Evolutionary conservation across 306 rosid genomes (phyloP), one percentile per base, ranked within the genome.

Genomic region (Prunus armeniaca): DNA sequence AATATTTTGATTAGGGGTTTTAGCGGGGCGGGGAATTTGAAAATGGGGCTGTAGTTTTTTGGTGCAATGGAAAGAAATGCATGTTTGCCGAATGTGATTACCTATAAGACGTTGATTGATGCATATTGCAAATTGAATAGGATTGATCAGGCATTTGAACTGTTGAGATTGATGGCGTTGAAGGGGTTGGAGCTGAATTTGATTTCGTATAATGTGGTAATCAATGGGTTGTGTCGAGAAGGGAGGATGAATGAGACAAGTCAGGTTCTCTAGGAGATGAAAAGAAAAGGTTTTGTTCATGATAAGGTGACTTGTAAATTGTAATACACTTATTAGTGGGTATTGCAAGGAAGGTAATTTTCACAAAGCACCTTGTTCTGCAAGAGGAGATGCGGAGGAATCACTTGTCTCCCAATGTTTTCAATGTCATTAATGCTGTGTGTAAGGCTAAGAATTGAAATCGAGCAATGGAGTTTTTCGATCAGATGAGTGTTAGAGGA

Each of bases 381-480:
- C 90, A 88, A 49, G 75, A 76, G 1, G 98, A 93, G 76, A 93
- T 93, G 98, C 77, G 83, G 76, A 73, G 83, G 80, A 91, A 86
- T 74, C 97, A 93, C 11, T 82, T 91, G 81, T 86, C 90, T 47
- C 96, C 98, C 0, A 88, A 91, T 72, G 98, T 34, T 72, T 88
- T 92, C 79, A 88, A 87, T 34, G 41, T 34, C 41, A 91, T 93
- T 41, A 87, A 79, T 74, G 67, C 88, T 57, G 87, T 93, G 96
- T 93, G 97, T 32, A 93, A 91, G 90, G 89, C 85, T 28, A 86
- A 87, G 75, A 91, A 93, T 87, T 70, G 91, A 72, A 81, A 71
- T 61, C 86, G 98, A 0, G 97, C 93, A 0, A 47, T 89, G 79
- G 93, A 88, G 77, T 74, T 93, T 84, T 79, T 91, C 9, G 77